Conservation (phyloP, 1,284 basidiomycete genomes). For the Ganoderma multipileum region DNA sequence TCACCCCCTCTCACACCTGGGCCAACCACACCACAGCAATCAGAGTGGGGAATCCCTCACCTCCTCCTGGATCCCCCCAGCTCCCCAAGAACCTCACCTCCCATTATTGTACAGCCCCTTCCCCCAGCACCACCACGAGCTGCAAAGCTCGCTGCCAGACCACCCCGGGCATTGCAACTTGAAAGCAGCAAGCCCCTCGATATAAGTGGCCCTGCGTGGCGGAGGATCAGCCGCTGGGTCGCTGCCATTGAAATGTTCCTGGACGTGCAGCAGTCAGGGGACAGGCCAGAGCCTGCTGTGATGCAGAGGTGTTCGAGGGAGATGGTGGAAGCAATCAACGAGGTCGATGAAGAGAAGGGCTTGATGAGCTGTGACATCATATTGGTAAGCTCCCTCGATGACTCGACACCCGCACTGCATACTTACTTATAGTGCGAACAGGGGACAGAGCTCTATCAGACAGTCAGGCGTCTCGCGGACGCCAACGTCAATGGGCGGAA, state of each 20-base stretch:
- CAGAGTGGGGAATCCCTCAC: not conserved
- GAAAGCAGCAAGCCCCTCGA: not conserved
- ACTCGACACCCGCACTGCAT: not conserved
- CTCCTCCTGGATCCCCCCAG: slow-evolving; percentile 1
- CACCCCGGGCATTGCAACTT: not conserved
- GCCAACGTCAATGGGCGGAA: slow-evolving; percentile 4
- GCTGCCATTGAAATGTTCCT: slow-evolving; percentile 11
- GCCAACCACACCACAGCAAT: not conserved
- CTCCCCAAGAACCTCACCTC: not conserved
- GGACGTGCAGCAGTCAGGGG: not conserved
- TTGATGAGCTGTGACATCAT: slow-evolving; percentile 12
- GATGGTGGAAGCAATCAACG: slow-evolving; percentile 8
- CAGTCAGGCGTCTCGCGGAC: slow-evolving; percentile 10
- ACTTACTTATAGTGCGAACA: not conserved
- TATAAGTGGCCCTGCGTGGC: not conserved
- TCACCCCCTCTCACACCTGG: not conserved
- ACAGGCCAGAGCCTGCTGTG: not conserved
- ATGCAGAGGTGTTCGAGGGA: not conserved
- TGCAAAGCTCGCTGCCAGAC: not conserved
- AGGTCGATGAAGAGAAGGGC: slow-evolving; percentile 18
- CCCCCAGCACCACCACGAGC: not conserved
- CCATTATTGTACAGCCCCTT: not conserved
- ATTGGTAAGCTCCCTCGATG: slow-evolving; percentile 4
- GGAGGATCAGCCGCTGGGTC: slow-evolving; percentile 8
- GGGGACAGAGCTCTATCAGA: slow-evolving; percentile 9